phyloP scores from a whole-genome alignment of 148 eudicot species.

The Simmondsia chinensis region DNA sequence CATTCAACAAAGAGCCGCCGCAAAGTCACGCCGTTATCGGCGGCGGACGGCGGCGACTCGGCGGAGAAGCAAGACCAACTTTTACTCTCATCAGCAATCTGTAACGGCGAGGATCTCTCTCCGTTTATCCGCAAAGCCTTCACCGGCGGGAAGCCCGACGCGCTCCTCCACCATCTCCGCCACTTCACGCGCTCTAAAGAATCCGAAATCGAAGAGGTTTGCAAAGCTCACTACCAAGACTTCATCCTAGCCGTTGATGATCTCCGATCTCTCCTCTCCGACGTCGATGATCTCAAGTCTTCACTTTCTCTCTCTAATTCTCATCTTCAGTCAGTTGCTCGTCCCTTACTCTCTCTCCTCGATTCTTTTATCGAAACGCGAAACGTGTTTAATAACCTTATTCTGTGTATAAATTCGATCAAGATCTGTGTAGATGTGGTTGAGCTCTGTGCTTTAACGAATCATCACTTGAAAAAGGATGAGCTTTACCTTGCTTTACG shows the following conservation, averaged over 20 bases:
- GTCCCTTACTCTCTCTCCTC: constrained; percentile 50
- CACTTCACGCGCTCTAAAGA: constrained; percentile 64
- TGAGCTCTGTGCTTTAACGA: constrained; percentile 59
- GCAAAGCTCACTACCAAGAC: constrained; percentile 89
- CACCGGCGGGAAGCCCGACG: constrained; percentile 68
- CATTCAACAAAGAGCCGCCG: constrained; percentile 57
- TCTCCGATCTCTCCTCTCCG: constrained; percentile 85
- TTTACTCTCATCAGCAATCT: constrained; percentile 79
- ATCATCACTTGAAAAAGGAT: constrained; percentile 32
- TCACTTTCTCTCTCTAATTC: constrained; percentile 54
- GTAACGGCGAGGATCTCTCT: constrained; percentile 80
- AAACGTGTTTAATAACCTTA: constrained; percentile 34
- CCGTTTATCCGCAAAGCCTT: constrained; percentile 80
- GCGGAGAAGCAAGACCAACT: constrained; percentile 70
- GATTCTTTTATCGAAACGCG: constrained; percentile 51
- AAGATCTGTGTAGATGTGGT: constrained; percentile 26
- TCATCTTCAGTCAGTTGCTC: constrained; percentile 56
- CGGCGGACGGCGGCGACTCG: constrained; percentile 20
- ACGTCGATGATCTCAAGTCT: constrained; percentile 77
- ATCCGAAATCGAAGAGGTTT: constrained; percentile 76
- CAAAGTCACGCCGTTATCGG: constrained; percentile 29
- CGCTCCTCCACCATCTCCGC: constrained; percentile 60
- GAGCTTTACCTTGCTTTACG: constrained; percentile 67
- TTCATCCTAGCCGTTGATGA: constrained; percentile 94
- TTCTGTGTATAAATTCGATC: constrained; percentile 32